phyloP scores from a whole-genome alignment of 208 protist species.

The Endotrypanum monterogeii region DNA sequence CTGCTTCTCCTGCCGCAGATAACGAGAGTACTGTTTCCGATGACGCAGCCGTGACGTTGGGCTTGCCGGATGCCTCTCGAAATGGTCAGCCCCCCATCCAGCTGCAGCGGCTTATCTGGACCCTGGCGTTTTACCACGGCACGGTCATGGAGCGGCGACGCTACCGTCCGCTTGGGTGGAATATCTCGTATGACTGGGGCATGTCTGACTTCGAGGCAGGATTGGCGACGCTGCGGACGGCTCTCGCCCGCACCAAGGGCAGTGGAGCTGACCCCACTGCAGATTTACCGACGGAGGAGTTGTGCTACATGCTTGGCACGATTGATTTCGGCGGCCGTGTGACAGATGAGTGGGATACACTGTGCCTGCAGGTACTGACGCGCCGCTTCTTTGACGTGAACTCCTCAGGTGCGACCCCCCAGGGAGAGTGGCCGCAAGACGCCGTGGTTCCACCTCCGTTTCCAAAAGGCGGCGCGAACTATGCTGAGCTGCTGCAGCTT shows the following conservation, averaged over 20 bases:
- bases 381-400: conserved; percentile 66
- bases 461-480: conserved; percentile 35
- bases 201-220: conserved; percentile 88
- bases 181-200: conserved; percentile 95
- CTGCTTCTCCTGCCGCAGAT: conserved; percentile 24
- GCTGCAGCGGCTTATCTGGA: conserved; percentile 88
- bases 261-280: conserved; percentile 16
- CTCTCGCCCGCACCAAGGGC: conserved; percentile 39
- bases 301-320: conserved; percentile 91
- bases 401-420: conserved; percentile 30
- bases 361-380: conserved; percentile 79
- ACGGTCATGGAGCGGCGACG: conserved; percentile 92
- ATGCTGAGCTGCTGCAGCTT: conserved; percentile 59
- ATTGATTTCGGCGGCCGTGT: conserved; percentile 96
- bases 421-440: conserved; percentile 27
- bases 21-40: neutral
- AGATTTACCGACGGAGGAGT: conserved; percentile 69
- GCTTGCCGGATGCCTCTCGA: neutral
- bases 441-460: conserved; percentile 63
- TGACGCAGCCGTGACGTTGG: neutral
- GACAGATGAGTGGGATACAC: conserved; percentile 91
- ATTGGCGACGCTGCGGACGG: conserved; percentile 71
- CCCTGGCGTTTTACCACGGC: conserved; percentile 93
- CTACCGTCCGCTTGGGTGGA: conserved; percentile 94
- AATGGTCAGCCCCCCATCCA: neutral